Evolutionary conservation across 1,139 yeast genomes (phyloP).

Genomic region (Pichia sp.): DNA sequence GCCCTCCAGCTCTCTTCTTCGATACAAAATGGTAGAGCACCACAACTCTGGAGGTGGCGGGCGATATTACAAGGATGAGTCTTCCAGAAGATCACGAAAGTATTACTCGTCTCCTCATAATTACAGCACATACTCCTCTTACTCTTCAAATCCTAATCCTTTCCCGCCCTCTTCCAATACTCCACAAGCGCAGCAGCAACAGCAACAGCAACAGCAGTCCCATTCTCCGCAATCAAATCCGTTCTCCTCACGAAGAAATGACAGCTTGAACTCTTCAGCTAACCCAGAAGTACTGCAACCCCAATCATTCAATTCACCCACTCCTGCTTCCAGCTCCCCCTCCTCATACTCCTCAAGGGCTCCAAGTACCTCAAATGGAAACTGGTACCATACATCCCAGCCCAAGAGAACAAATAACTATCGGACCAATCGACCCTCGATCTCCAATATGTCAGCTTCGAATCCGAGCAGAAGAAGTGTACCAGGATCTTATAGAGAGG

Average conservation of each 20-base stretch:
- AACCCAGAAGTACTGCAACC: not conserved
- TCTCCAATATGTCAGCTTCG: not conserved
- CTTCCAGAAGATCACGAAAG: conserved; percentile 22
- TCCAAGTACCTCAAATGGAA: not conserved
- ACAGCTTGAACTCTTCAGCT: conserved; percentile 12
- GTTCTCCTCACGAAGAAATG: conserved; percentile 27
- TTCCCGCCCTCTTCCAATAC: conserved; percentile 19
- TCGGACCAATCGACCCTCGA: conserved; percentile 14
- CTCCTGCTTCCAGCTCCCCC: not conserved
- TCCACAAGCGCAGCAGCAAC: conserved; percentile 7
- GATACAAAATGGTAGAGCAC: conserved; percentile 20
- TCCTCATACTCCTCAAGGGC: not conserved
- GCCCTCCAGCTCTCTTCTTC: not conserved
- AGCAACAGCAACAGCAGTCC: not conserved
- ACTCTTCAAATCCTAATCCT: conserved; percentile 23
- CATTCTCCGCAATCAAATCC: conserved; percentile 18
- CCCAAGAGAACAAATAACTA: conserved; percentile 3
- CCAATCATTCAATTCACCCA: not conserved
- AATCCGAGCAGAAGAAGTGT: conserved; percentile 4
- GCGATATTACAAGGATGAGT: conserved; percentile 25
- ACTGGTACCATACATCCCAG: conserved; percentile 2
- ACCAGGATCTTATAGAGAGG: conserved; percentile 7
- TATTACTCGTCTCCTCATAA: conserved; percentile 18
- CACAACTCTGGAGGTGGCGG: conserved; percentile 17
- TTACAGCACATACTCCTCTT: conserved; percentile 15